phyloP scores from a whole-genome alignment of 495 filamentous ascomycete species.

The Penicillium verhagenii region DNA sequence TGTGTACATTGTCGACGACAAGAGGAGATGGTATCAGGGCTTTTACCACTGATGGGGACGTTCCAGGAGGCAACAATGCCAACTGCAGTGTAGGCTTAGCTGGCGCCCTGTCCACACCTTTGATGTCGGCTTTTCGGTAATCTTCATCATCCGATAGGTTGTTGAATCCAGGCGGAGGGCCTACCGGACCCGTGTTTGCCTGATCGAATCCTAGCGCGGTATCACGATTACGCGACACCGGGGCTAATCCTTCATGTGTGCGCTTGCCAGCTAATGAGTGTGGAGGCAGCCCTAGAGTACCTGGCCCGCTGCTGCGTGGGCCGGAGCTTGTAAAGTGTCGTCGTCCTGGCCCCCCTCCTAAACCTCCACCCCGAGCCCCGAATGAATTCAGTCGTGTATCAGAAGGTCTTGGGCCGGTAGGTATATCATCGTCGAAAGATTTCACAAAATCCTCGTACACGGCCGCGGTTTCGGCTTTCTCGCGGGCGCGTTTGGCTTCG shows the following conservation, averaged over 20 bases:
- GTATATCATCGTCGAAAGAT: slow-evolving; percentile 75
- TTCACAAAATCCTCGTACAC: slow-evolving; percentile 90
- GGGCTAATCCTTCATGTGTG: slow-evolving; percentile 46
- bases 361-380: slow-evolving; percentile 40
- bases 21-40: slow-evolving; percentile 65
- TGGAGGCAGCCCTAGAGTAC: slow-evolving; percentile 67
- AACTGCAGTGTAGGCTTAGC: slow-evolving; percentile 89
- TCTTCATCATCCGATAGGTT: slow-evolving; percentile 50
- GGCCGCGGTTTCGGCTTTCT: slow-evolving; percentile 86
- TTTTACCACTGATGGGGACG: slow-evolving; percentile 72
- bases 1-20: slow-evolving; percentile 72
- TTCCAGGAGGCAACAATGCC: slow-evolving; percentile 58
- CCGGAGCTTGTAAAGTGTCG: slow-evolving; percentile 56
- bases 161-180: slow-evolving; percentile 48
- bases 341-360: slow-evolving; percentile 45
- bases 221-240: slow-evolving; percentile 38
- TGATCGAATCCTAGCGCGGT: slow-evolving; percentile 56
- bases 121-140: slow-evolving; percentile 42
- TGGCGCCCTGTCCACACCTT: slow-evolving; percentile 67
- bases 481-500: slow-evolving; percentile 84
- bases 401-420: slow-evolving; percentile 20
- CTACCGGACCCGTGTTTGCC: slow-evolving; percentile 33
- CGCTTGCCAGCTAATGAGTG: slow-evolving; percentile 51
- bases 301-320: slow-evolving; percentile 67
- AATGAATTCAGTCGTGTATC: slow-evolving; percentile 34